Base-by-base conservation (phyloP, 1,139 yeast species). In the Taiozyma sp. region DNA sequence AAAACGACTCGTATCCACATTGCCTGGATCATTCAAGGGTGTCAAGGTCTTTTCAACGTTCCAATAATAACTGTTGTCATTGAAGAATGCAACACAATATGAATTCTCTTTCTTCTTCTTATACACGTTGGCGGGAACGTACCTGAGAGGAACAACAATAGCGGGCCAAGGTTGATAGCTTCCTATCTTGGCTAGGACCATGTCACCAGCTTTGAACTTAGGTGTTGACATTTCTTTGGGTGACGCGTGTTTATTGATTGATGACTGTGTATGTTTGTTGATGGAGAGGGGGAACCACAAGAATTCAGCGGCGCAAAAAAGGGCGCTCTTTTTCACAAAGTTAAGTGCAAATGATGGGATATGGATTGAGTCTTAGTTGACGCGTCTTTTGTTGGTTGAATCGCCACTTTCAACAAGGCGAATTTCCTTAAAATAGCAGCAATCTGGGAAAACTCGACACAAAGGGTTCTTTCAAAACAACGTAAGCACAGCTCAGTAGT, bases 101-200 rank as follows among this genome's bases (percentile, higher is more conserved):
- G 16, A 6, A 6, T 48, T 16, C 5, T 14, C 40, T 23, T n/a
- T 19, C 13, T 36, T 38, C 28, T 43, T 45, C 27, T 43, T 44
- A 12, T 19, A 24, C 14, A 46, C 49, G 4, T 24, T 22, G 22
- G 19, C 13, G 12, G 44, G 45, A 12, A 48, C 24, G 12, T 29
- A 42, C 13, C 46, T 36, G 16, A 43, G 43, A 10, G 53, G 53
- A 14, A 51, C 9, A 6, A 51, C 29, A 7, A 51, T 40, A n/a
- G 51, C 40, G 7, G 74, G 74, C 74, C 74, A 70, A 12, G 69
- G 66, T 6, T 70, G 69, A 49, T 60, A 70, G 3, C 67, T 59
- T 1, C 66, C 68, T 32, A 68, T 67, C 50, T 68, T 68, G 45
- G 71, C 67, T 43, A 68, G 57, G 8, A 70, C 73, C 44, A 68